Conservation (phyloP, 805 yeast species). For the Barnettozyma pratensis region DNA sequence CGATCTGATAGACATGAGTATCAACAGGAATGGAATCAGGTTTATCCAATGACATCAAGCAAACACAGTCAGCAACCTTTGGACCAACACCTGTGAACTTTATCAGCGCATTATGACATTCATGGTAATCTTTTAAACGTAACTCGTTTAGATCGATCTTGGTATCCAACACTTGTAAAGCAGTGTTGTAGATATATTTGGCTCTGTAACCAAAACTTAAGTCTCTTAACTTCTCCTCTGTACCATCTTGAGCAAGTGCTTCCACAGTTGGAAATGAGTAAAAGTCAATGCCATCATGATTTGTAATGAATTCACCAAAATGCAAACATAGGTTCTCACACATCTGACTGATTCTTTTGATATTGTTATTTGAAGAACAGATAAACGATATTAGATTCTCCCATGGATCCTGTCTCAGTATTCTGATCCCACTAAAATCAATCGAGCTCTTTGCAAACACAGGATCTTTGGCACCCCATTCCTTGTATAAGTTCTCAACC, state of each 20-base stretch:
- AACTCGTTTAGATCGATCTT: slow-evolving; percentile 35
- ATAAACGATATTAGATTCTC: slow-evolving; percentile 87
- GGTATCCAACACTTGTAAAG: slow-evolving; percentile 36
- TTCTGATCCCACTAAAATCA: slow-evolving; percentile 66
- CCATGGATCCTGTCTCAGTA: slow-evolving; percentile 95
- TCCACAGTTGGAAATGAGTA: slow-evolving; percentile 73
- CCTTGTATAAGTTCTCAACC: slow-evolving; percentile 45
- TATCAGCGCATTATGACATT: slow-evolving; percentile 54
- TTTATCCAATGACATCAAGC: slow-evolving; percentile 84
- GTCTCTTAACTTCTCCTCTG: slow-evolving; percentile 40
- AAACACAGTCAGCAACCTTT: slow-evolving; percentile 95
- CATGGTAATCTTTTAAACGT: slow-evolving; percentile 41
- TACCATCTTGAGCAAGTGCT: slow-evolving; percentile 34
- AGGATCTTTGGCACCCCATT: slow-evolving; percentile 59
- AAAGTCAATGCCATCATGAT: slow-evolving; percentile 48
- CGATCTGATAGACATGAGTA: slow-evolving; percentile 90
- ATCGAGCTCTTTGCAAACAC: slow-evolving; percentile 35
- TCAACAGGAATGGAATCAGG: slow-evolving; percentile 91
- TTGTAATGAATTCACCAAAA: slow-evolving; percentile 60
- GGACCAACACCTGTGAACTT: slow-evolving; percentile 90
- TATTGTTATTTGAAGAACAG: slow-evolving; percentile 94
- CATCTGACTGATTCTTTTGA: slow-evolving; percentile 89
- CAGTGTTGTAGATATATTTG: slow-evolving; percentile 76
- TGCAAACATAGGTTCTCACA: slow-evolving; percentile 70
- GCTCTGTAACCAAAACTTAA: slow-evolving; percentile 89